These are phyloP conservation scores for Zygoascus bituminiphila DNA, from an alignment of 805 yeast genomes.

Conservation along the genomic window DNA sequence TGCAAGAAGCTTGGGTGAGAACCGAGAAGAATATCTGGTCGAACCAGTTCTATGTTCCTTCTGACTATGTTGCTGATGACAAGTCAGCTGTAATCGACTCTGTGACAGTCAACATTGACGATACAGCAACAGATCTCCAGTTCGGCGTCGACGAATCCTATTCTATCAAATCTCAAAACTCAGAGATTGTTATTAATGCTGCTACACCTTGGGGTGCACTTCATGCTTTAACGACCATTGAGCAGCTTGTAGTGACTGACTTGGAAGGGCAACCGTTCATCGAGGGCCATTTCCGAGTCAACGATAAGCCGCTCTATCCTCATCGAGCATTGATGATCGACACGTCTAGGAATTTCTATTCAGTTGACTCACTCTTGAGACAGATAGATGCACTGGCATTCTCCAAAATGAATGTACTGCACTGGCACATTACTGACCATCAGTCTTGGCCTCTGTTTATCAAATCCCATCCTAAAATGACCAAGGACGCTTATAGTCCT, in stretches of 20 bases:
- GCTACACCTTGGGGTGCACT: slow-evolving; percentile 35
- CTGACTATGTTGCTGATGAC: slow-evolving; percentile 4
- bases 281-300: slow-evolving; percentile 28
- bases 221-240: slow-evolving; percentile 34
- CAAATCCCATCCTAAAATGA: slow-evolving; percentile 31
- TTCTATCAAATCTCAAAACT: slow-evolving; percentile 10
- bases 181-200: slow-evolving; percentile 20
- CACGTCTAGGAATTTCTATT: slow-evolving; percentile 32
- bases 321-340: slow-evolving; percentile 36
- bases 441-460: slow-evolving; percentile 35
- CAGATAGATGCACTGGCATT: slow-evolving; percentile 34
- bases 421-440: slow-evolving; percentile 35
- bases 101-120: slow-evolving; percentile 16
- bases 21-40: not conserved
- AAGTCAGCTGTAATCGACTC: not conserved
- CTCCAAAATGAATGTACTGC: slow-evolving; percentile 33
- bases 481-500: slow-evolving; percentile 31
- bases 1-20: not conserved
- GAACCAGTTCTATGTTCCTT: not conserved
- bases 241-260: slow-evolving; percentile 31
- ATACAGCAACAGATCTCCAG: slow-evolving; percentile 27
- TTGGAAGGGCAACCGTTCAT: slow-evolving; percentile 20
- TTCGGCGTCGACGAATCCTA: slow-evolving; percentile 34
- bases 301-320: slow-evolving; percentile 30
- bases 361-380: slow-evolving; percentile 23